Evolutionary conservation across 2,329 filamentous ascomycete species (phyloP).

Genomic region (Berkeleyomyces rouxiae): DNA sequence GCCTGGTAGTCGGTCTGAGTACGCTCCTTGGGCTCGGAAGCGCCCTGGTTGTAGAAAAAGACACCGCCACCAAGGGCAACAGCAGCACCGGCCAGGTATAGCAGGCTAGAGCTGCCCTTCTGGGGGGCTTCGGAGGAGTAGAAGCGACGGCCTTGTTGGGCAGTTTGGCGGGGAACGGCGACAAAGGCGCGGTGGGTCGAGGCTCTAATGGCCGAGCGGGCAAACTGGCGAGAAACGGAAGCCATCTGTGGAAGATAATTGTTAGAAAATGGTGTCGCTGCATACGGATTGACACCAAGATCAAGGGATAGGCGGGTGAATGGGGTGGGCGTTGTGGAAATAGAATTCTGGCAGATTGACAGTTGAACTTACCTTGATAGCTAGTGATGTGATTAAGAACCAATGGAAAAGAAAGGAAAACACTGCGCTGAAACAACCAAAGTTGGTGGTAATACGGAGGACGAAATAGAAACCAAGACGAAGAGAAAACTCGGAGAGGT

Average conservation of each 20-base stretch:
- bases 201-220: slow-evolving; percentile 42
- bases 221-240: slow-evolving; percentile 35
- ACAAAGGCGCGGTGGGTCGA: slow-evolving; percentile 40
- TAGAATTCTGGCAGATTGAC: neutral
- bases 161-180: slow-evolving; percentile 44
- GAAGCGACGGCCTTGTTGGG: slow-evolving; percentile 56
- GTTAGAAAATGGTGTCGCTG: neutral
- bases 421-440: neutral
- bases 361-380: neutral
- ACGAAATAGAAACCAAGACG: neutral
- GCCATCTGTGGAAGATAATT: slow-evolving; percentile 19
- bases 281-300: neutral
- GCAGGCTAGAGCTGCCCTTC: slow-evolving; percentile 30
- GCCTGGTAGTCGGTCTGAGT: slow-evolving; percentile 83
- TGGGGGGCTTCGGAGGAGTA: slow-evolving; percentile 56
- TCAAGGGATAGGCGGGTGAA: too few species aligned
- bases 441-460: neutral
- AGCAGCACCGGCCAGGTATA: slow-evolving; percentile 43
- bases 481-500: neutral
- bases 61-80: slow-evolving; percentile 46
- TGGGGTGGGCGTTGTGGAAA: too few species aligned
- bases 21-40: slow-evolving; percentile 41
- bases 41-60: slow-evolving; percentile 46
- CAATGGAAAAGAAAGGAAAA: neutral
- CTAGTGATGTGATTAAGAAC: neutral